Conservation (phyloP, 1,139 yeast species). For the Yamadazyma atlantica region DNA sequence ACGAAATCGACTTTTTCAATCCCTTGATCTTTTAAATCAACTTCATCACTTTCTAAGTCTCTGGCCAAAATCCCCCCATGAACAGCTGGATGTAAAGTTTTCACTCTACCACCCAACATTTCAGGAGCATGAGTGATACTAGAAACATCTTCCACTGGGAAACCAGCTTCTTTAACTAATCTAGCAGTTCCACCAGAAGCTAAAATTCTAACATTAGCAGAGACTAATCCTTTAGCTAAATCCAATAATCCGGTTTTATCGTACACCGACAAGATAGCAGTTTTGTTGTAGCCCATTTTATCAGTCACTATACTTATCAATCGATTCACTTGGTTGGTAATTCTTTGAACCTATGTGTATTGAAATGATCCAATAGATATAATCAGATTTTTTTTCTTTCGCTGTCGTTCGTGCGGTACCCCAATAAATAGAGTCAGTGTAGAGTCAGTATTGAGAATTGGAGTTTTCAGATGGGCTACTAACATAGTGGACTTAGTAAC, state of each 20-base stretch:
- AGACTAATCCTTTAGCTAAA: slow-evolving; percentile 89
- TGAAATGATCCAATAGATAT: background rate
- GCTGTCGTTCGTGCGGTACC: background rate
- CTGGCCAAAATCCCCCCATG: slow-evolving; percentile 98
- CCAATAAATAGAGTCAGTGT: background rate
- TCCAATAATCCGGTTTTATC: slow-evolving; percentile 96
- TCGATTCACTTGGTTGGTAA: background rate
- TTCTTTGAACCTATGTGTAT: background rate
- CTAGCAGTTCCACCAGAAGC: slow-evolving; percentile 98
- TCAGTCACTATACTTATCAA: background rate
- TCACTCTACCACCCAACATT: slow-evolving; percentile 97
- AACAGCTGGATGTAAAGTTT: slow-evolving; percentile 97
- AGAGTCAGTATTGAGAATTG: background rate
- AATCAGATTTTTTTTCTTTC: background rate
- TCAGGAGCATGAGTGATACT: slow-evolving; percentile 97
- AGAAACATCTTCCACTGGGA: slow-evolving; percentile 95
- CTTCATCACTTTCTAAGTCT: slow-evolving; percentile 84
- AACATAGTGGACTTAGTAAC: no score
- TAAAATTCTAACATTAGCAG: slow-evolving; percentile 83
- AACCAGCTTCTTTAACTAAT: slow-evolving; percentile 94
- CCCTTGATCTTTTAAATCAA: slow-evolving; percentile 81
- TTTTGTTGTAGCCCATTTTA: slow-evolving; percentile 50
- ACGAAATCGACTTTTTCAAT: slow-evolving; percentile 95
- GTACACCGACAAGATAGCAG: slow-evolving; percentile 95
- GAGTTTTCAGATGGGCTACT: background rate